phyloP scores from a whole-genome alignment of 192 early-diverging fungal species.

The Pecoramyces ruminantium region DNA sequence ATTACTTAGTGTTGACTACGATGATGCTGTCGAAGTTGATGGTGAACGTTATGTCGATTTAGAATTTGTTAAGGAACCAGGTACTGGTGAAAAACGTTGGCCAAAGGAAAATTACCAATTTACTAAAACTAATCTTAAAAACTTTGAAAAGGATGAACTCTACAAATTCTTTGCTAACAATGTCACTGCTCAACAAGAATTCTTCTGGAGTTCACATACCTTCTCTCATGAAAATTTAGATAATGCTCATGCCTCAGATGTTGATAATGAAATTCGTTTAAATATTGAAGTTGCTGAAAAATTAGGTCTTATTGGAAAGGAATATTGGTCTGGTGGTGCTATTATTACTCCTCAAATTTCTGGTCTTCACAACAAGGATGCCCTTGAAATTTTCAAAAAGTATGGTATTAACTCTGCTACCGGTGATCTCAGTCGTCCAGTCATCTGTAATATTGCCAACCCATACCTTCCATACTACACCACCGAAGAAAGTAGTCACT shows the following conservation, averaged over 20 bases:
- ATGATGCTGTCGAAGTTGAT: constrained; percentile 8
- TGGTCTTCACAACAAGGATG: constrained; percentile 21
- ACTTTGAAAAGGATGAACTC: constrained; percentile 10
- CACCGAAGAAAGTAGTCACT: not conserved
- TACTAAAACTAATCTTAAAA: not conserved
- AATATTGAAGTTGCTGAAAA: constrained; percentile 18
- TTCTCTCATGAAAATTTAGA: constrained; percentile 16
- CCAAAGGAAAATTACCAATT: constrained; percentile 4
- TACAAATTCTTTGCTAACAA: constrained; percentile 6
- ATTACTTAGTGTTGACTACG: constrained; percentile 4
- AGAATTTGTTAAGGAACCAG: constrained; percentile 15
- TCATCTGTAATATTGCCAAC: not conserved
- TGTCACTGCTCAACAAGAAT: constrained; percentile 1
- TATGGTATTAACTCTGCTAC: not conserved
- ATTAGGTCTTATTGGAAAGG: constrained; percentile 3
- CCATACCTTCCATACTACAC: not conserved
- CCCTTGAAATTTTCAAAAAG: not conserved
- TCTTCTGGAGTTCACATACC: constrained; percentile 20
- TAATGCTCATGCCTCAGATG: constrained; percentile 13
- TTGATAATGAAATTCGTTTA: constrained; percentile 15
- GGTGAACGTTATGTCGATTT: constrained; percentile 9
- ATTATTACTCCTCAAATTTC: constrained; percentile 24
- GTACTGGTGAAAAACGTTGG: constrained; percentile 16
- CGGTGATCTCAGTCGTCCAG: not conserved
- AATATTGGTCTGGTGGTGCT: constrained; percentile 7